These are phyloP conservation scores for Cercophora samala DNA, from an alignment of 495 filamentous ascomycete species.

Conservation along the genomic window DNA sequence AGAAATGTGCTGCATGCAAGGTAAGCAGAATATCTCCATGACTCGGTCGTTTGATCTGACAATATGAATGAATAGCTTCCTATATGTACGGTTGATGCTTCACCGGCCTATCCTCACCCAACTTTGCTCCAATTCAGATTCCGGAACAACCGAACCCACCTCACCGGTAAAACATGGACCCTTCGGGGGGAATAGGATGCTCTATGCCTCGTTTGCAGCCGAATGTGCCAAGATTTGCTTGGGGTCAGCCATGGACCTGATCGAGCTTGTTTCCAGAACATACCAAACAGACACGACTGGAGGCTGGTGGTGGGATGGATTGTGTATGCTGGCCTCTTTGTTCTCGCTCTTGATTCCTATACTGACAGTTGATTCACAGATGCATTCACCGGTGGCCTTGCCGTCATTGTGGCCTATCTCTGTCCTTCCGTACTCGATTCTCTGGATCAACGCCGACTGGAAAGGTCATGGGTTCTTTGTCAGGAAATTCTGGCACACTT, in stretches of 20 bases:
- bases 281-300: constrained; percentile 39
- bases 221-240: constrained; percentile 44
- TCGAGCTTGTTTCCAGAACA: constrained; percentile 38
- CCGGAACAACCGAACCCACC: constrained; percentile 9
- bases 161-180: constrained; percentile 1
- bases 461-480: constrained; percentile 21
- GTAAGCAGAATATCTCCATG: constrained; percentile 23
- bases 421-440: constrained; percentile 7
- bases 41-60: constrained; percentile 7
- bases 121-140: constrained; percentile 37
- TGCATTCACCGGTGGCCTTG: constrained; percentile 42
- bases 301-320: constrained; percentile 50
- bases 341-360: background rate
- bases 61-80: constrained; percentile 33
- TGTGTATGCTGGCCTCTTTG: constrained; percentile 33
- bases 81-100: constrained; percentile 45
- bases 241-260: constrained; percentile 39
- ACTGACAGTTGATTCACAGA: constrained; percentile 26
- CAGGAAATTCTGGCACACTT: constrained; percentile 21
- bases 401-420: constrained; percentile 33
- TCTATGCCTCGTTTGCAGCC: constrained; percentile 37
- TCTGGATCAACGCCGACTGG: constrained; percentile 16
- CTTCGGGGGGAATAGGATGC: constrained; percentile 23
- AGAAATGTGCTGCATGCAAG: constrained; percentile 43
- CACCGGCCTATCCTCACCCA: constrained; percentile 49